Base-by-base conservation (phyloP, 2,329 filamentous ascomycete species). In the Neopestalotiopsis sp. region DNA sequence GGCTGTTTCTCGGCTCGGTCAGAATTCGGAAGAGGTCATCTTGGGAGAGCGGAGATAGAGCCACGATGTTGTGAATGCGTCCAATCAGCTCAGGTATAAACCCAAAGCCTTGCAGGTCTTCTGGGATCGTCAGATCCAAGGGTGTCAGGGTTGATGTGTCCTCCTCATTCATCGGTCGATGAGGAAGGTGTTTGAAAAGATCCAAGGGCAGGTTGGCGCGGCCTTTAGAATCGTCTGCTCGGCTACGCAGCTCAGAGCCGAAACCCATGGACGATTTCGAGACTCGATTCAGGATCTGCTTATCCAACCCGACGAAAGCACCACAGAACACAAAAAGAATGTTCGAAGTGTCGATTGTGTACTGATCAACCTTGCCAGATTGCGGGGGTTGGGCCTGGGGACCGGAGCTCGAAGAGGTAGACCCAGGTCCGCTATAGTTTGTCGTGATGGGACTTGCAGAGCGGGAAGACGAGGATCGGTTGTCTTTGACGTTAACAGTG, bases 291-390 rank as follows among this genome's bases (percentile, higher is more conserved):
- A 97, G 85, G 63, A 99, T 89, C 42, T 92, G 88, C 78, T 97
- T 97, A 76, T 98, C 94, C 1, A 98, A 85, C 2, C 95, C 95
- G 45, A 97, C 93, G 78, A 99, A 99, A 20, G 96, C 96, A 20
- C 96, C 96, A 13, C 95, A 97, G 79, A 96, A 97, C 57, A 99
- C 94, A 81, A 99, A 99, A 34, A 99, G 88, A 69, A 99, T 98
- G 75, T 98, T 98, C 72, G 94, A 95, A 0, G 96, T 99, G 75
- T 96, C 92, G 69, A 98, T 91, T 68, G 93, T 90, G 76, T 88
- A 91, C 75, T 91, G 89, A 66, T 90, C 88, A 9, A 86, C 83
- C 73, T 88, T 89, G 40, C 83, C 83, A 1, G 82, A 75, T 0
- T 85, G 59, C 9, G 77, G 82, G 0, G 85, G 85, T 4, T 80